Percentiles rank a stretch among this genome's conserved stretches.
phyloP scores from a whole-genome alignment of 176 grass and related monocot genomes.

The Tillandsia leiboldiana region DNA sequence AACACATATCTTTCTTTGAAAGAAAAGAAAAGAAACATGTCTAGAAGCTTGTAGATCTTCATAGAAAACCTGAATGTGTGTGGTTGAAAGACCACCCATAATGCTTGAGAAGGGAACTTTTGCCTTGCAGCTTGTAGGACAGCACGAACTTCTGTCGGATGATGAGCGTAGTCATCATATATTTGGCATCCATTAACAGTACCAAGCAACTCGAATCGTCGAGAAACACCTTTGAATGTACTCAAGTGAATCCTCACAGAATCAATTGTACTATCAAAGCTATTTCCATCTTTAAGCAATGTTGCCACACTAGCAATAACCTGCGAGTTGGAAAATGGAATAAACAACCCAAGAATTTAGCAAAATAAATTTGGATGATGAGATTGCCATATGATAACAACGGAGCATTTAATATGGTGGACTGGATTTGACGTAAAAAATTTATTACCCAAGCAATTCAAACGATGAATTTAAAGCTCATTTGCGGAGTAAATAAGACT shows the following conservation, averaged over 20 bases:
- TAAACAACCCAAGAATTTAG: background rate
- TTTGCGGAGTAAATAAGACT: no score
- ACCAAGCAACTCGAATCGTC: constrained; percentile 18
- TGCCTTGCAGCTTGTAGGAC: constrained; percentile 12
- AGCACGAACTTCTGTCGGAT: constrained; percentile 15
- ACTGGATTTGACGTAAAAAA: no score
- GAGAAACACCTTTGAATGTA: constrained; percentile 10
- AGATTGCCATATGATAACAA: background rate
- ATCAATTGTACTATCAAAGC: background rate
- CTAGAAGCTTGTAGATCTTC: background rate
- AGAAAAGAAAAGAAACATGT: background rate
- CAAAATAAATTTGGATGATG: background rate
- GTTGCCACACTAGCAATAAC: constrained; percentile 7
- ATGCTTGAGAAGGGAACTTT: background rate
- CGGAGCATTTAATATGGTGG: no score
- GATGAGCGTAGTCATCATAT: constrained; percentile 24
- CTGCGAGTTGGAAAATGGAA: background rate
- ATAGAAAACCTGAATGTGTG: constrained; percentile 16
- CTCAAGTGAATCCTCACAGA: constrained; percentile 9
- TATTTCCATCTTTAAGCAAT: background rate
- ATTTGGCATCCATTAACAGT: constrained; percentile 9
- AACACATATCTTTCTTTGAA: background rate
- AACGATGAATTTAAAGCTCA: no score
- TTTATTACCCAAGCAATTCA: no score
- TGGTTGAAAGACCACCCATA: constrained; percentile 16